Base-by-base conservation (phyloP, 2,329 filamentous ascomycete genomes). In the Dendrostoma leiphaemia region DNA sequence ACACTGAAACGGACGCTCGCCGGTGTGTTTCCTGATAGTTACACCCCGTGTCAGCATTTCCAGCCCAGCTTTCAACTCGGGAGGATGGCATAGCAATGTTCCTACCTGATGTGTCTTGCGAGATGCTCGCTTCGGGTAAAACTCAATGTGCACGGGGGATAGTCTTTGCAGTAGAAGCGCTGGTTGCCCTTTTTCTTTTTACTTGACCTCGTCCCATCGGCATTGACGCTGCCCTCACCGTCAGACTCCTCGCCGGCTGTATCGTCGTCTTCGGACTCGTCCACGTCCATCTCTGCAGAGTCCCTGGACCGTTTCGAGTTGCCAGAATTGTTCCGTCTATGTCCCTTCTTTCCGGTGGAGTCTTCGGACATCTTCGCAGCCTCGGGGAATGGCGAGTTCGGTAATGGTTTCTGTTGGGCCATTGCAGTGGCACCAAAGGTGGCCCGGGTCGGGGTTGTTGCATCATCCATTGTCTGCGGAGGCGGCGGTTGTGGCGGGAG, bases 131-230 rank as follows among this genome's bases (percentile, higher is more conserved):
- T 97, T 59, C 94, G 80, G 0, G 94, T 97, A 68, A 99, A 99
- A 71, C 91, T 97, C 54, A 99, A 71, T 65, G 88, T 92, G 71
- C 94, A 99, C 4, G 92, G 92, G 24, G 93, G 93, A 63, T 91
- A 97, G 29, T 96, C 91, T 4, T 89, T 95, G 73, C 94, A 99
- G 71, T 93, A 97, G 71, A 99, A 99, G 43, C 91, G 85, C 69
- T 97, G 91, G 0, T 91, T 91, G 71, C 96, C 96, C 74, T 96
- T 97, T 75, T 96, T 97, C 81, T 97, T 97, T 74, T 95, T 96
- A 49, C 82, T 86, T 8, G 89, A 88, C 59, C 87, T 83, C n/a
- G 78, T 76, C 38, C 84, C 76, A 65, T 88, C 85, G 10, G 79
- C 83, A 53, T 81, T 80, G 21, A 86, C 77, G 61, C 80, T 85